phyloP scores from a whole-genome alignment of 257 asterid species.

The Solanum gandarillasii region DNA sequence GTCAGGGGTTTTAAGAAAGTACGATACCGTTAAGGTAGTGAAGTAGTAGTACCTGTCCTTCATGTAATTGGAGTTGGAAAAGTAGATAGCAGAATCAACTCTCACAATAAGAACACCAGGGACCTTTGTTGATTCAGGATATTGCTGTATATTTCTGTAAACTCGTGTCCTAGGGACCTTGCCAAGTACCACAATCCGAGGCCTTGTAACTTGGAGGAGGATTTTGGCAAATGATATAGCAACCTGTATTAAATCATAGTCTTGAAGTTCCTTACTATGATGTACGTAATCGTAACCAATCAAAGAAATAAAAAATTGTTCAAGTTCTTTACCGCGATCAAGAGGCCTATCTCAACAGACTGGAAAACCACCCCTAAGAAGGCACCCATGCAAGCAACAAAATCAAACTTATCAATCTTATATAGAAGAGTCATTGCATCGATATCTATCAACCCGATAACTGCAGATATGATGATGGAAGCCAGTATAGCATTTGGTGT shows the following conservation, averaged over 20 bases:
- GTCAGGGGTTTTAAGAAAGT: not conserved
- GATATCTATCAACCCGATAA: constrained; percentile 39
- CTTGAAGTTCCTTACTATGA: not conserved
- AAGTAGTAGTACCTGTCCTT: constrained; percentile 46
- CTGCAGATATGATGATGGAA: constrained; percentile 67
- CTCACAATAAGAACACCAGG: constrained; percentile 50
- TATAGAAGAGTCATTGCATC: constrained; percentile 46
- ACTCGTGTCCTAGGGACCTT: constrained; percentile 51
- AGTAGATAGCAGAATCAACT: constrained; percentile 69
- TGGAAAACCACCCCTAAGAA: constrained; percentile 63
- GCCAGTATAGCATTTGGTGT: constrained; percentile 69
- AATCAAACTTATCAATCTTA: constrained; percentile 71
- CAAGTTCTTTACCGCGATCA: constrained; percentile 41
- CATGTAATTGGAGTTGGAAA: constrained; percentile 61
- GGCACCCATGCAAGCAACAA: constrained; percentile 74
- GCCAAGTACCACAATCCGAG: constrained; percentile 53
- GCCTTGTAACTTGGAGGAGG: constrained; percentile 75
- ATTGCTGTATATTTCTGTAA: constrained; percentile 60
- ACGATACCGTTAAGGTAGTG: not conserved
- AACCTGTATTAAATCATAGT: constrained; percentile 20
- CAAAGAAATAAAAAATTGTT: not conserved
- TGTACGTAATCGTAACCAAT: not conserved
- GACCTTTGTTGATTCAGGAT: constrained; percentile 59
- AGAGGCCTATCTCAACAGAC: constrained; percentile 61
- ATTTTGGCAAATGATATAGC: constrained; percentile 61